phyloP scores from a whole-genome alignment of 192 early-diverging fungal species.

The Mortierella claussenii region DNA sequence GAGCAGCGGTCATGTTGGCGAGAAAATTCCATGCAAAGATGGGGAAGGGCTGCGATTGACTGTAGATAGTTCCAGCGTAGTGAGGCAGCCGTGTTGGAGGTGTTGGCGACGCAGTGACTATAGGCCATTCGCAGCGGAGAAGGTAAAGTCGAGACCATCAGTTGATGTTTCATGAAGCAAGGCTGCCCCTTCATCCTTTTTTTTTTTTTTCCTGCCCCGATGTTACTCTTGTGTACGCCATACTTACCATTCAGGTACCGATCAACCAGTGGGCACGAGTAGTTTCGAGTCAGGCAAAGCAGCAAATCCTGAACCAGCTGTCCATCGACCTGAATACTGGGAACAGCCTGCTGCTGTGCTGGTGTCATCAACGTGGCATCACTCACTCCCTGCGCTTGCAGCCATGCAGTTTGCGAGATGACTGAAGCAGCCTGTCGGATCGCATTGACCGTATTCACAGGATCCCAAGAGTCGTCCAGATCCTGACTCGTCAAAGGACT shows the following conservation, averaged over 20 bases:
- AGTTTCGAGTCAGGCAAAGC: slow-evolving; percentile 73
- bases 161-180: no score
- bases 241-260: slow-evolving; percentile 58
- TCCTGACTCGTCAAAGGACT: slow-evolving; percentile 53
- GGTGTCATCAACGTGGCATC: slow-evolving; percentile 26
- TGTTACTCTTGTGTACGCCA: no score
- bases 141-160: no score
- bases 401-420: slow-evolving; percentile 67
- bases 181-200: no score
- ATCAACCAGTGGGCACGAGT: slow-evolving; percentile 66
- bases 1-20: slow-evolving; percentile 46
- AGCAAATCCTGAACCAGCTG: slow-evolving; percentile 63
- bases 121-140: no score
- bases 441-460: slow-evolving; percentile 44
- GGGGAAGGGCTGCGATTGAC: slow-evolving; percentile 47
- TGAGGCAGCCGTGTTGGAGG: slow-evolving; percentile 52
- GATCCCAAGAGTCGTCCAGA: slow-evolving; percentile 55
- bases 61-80: slow-evolving; percentile 57
- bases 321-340: slow-evolving; percentile 66
- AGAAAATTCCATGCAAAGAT: slow-evolving; percentile 62
- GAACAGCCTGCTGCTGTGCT: slow-evolving; percentile 50
- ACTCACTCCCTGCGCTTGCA: slow-evolving; percentile 56
- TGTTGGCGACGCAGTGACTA: slow-evolving; percentile 25
- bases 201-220: no score
- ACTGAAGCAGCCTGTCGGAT: slow-evolving; percentile 72